Percentiles rank a stretch among this genome's conserved stretches.
These are phyloP conservation scores for Byssothecium circinans DNA, from an alignment of 2,329 filamentous ascomycete species.

Conservation along the genomic window DNA sequence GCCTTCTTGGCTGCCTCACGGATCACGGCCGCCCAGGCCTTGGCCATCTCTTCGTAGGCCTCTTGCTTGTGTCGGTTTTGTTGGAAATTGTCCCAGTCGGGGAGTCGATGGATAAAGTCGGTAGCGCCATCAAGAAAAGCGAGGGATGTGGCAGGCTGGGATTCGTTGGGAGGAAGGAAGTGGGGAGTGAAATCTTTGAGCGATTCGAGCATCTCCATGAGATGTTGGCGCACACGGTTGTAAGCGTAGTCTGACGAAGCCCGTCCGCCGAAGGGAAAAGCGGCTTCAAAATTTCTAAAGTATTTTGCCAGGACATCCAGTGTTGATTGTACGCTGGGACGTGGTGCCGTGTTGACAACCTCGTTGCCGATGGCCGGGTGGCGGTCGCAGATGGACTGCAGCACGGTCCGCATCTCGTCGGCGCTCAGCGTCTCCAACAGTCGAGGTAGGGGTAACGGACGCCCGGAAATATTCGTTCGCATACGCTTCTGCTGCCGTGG, in stretches of 20 bases:
- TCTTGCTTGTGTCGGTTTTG: constrained; percentile 93
- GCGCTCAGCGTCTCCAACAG: constrained; percentile 93
- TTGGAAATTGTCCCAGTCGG: constrained; percentile 85
- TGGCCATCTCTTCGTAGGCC: constrained; percentile 93
- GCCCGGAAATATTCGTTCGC: constrained; percentile 68
- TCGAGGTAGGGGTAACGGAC: constrained; percentile 68
- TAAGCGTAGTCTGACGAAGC: constrained; percentile 90
- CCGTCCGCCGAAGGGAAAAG: constrained; percentile 84
- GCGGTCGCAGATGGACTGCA: constrained; percentile 89
- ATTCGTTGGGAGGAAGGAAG: constrained; percentile 89
- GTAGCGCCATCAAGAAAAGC: constrained; percentile 89
- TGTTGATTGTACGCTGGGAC: constrained; percentile 80
- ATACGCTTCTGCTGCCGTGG: constrained; percentile 58
- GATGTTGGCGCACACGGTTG: constrained; percentile 81
- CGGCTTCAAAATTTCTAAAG: constrained; percentile 72
- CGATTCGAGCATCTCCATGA: constrained; percentile 81
- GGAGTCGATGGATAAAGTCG: constrained; percentile 83
- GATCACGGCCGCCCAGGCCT: constrained; percentile 89
- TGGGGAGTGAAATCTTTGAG: constrained; percentile 93
- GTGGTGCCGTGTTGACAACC: constrained; percentile 79
- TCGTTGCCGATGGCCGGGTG: constrained; percentile 85
- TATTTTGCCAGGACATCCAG: constrained; percentile 81
- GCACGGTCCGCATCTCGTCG: constrained; percentile 77
- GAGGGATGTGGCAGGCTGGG: constrained; percentile 78
- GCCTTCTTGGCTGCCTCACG: constrained; percentile 88